Conservation (phyloP, 495 filamentous ascomycete species). For the Annulohypoxylon moriforme region DNA sequence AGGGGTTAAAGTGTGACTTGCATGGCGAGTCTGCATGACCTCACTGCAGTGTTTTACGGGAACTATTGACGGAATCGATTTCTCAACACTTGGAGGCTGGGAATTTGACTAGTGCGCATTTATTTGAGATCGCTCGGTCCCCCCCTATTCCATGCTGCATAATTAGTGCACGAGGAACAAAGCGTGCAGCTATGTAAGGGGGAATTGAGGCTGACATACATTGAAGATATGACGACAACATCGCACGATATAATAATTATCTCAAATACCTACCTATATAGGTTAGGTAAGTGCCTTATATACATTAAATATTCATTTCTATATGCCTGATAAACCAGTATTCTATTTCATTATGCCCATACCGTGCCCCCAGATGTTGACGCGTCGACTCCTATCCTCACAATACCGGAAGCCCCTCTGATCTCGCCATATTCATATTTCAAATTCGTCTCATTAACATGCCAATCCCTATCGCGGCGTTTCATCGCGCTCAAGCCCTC, state of each 20-base stretch:
- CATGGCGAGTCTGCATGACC: slow-evolving; percentile 27
- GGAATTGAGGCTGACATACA: not conserved
- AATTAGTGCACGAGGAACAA: not conserved
- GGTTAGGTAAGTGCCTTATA: too few species aligned
- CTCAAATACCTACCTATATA: not conserved
- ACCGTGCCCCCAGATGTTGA: slow-evolving; percentile 10
- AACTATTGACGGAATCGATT: not conserved
- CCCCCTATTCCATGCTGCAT: not conserved
- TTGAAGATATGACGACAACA: too few species aligned
- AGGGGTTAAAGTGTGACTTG: slow-evolving; percentile 28
- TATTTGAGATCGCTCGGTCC: too few species aligned
- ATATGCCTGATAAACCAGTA: not conserved
- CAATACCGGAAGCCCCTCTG: slow-evolving; percentile 20
- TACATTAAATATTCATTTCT: slow-evolving; percentile 9
- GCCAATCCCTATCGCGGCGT: slow-evolving; percentile 34
- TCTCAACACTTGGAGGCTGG: not conserved
- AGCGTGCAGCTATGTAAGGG: not conserved
- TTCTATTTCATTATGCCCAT: slow-evolving; percentile 19
- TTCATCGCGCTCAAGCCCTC: slow-evolving; percentile 46
- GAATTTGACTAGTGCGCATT: not conserved
- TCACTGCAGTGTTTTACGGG: slow-evolving; percentile 16
- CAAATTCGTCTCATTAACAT: slow-evolving; percentile 40
- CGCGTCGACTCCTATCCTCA: slow-evolving; percentile 40
- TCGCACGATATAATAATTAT: not conserved
- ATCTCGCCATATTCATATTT: slow-evolving; percentile 41